phyloP scores from a whole-genome alignment of 495 filamentous ascomycete genomes.

The Xylaria curta region DNA sequence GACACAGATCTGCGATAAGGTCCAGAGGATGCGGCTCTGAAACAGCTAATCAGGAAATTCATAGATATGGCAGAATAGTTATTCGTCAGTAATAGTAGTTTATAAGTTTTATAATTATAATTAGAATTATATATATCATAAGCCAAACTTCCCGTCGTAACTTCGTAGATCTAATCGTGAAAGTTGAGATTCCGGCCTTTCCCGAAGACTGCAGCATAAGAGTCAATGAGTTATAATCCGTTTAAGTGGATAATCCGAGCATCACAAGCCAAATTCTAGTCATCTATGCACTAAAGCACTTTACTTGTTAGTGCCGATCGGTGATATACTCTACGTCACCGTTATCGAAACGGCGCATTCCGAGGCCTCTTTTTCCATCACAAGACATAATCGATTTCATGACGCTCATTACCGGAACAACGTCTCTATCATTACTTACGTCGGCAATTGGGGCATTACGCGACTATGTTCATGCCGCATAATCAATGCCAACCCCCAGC shows the following conservation, averaged over 20 bases:
- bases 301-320: neutral
- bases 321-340: constrained; percentile 25
- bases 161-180: neutral
- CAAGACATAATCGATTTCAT: neutral
- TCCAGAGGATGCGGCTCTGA: neutral
- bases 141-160: neutral
- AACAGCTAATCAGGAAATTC: neutral
- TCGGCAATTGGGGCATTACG: neutral
- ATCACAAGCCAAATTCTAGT: neutral
- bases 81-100: neutral
- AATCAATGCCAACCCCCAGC: neutral
- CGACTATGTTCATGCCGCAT: constrained; percentile 16
- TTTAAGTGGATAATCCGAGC: neutral
- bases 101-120: neutral
- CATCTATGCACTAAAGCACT: constrained; percentile 15
- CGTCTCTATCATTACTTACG: neutral
- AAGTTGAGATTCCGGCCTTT: neutral
- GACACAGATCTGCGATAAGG: neutral
- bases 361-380: neutral
- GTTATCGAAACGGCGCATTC: constrained; percentile 14
- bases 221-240: neutral
- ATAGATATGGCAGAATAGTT: neutral
- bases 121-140: neutral
- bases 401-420: neutral
- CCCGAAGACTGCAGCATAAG: neutral